phyloP scores from a whole-genome alignment of 2,329 filamentous ascomycete species.

The Colletotrichum orbiculare region DNA sequence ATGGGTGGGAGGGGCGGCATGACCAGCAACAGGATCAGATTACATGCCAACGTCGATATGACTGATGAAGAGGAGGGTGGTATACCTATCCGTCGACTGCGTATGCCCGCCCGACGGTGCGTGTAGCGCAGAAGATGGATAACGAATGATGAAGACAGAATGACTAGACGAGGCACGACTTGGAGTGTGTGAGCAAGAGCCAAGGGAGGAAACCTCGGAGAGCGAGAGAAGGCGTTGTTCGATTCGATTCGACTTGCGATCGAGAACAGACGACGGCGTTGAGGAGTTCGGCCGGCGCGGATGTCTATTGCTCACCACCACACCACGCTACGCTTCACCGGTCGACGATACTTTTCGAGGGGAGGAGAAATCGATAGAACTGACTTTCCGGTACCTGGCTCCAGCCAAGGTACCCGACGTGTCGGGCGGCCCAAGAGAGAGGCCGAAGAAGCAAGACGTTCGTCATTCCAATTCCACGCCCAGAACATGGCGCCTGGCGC shows the following conservation, averaged over 20 bases:
- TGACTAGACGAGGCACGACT: neutral
- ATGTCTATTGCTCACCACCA: conserved; percentile 18
- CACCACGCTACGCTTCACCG: neutral
- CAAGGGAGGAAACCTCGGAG: neutral
- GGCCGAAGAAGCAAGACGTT: conserved; percentile 11
- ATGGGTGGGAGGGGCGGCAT: neutral
- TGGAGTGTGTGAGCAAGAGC: too few relatives aligned
- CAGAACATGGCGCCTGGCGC: neutral
- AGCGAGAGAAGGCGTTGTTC: neutral
- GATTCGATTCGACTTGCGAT: neutral
- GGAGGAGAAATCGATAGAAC: too few relatives aligned
- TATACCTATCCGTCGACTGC: conserved; percentile 24
- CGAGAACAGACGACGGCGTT: conserved; percentile 10
- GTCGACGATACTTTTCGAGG: too few relatives aligned
- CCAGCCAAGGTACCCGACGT: neutral
- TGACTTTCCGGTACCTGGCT: too few relatives aligned
- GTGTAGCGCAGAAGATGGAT: neutral
- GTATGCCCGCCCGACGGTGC: conserved; percentile 1
- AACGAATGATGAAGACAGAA: neutral
- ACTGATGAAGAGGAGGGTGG: conserved; percentile 23
- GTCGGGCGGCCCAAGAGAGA: neutral
- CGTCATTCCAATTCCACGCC: conserved; percentile 22
- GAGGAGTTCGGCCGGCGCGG: conserved; percentile 2
- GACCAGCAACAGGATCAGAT: conserved; percentile 22
- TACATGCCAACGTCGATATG: conserved; percentile 19